phyloP scores from a whole-genome alignment of 2,329 filamentous ascomycete genomes.

The Verticillium klebahnii region DNA sequence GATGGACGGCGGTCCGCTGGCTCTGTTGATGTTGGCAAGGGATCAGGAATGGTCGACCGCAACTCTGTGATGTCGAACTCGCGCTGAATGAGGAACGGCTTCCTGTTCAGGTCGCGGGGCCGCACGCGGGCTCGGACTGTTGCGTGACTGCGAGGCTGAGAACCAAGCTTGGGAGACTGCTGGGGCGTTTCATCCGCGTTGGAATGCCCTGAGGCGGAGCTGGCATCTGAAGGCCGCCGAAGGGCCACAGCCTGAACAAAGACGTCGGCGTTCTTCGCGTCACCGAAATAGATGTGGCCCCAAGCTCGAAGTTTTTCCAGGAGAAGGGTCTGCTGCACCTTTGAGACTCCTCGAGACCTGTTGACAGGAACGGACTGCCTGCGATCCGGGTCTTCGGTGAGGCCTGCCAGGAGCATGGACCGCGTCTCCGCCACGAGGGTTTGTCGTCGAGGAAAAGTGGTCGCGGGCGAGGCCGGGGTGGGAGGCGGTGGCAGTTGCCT shows the following conservation, averaged over 20 bases:
- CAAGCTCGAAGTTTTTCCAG: slow-evolving; percentile 32
- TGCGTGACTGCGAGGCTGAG: slow-evolving; percentile 13
- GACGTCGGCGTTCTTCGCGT: slow-evolving; percentile 36
- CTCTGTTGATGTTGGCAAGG: slow-evolving; percentile 11
- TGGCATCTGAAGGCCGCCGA: slow-evolving; percentile 25
- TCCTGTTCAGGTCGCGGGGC: slow-evolving; percentile 33
- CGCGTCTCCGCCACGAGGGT: slow-evolving; percentile 24
- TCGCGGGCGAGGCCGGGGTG: slow-evolving; percentile 11
- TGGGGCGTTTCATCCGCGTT: slow-evolving; percentile 2
- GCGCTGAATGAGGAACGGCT: slow-evolving; percentile 43
- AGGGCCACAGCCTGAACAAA: slow-evolving; percentile 39
- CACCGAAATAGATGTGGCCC: slow-evolving; percentile 35
- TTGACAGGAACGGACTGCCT: slow-evolving; percentile 18
- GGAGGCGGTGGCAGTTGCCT: slow-evolving; percentile 8
- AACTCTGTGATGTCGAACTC: slow-evolving; percentile 46
- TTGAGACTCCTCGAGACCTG: slow-evolving; percentile 1
- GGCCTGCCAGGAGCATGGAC: slow-evolving; percentile 23
- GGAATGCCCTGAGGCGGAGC: slow-evolving; percentile 11
- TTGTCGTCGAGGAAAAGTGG: slow-evolving; percentile 13
- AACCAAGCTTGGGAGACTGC: slow-evolving; percentile 1
- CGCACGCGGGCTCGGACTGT: slow-evolving; percentile 39
- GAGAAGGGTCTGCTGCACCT: slow-evolving; percentile 11
- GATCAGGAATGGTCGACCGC: slow-evolving; percentile 38
- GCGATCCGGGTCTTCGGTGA: slow-evolving; percentile 16
- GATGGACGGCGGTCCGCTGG: slow-evolving; percentile 7